phyloP scores from a whole-genome alignment of 2,329 filamentous ascomycete genomes.

The Sporothrix humicola region DNA sequence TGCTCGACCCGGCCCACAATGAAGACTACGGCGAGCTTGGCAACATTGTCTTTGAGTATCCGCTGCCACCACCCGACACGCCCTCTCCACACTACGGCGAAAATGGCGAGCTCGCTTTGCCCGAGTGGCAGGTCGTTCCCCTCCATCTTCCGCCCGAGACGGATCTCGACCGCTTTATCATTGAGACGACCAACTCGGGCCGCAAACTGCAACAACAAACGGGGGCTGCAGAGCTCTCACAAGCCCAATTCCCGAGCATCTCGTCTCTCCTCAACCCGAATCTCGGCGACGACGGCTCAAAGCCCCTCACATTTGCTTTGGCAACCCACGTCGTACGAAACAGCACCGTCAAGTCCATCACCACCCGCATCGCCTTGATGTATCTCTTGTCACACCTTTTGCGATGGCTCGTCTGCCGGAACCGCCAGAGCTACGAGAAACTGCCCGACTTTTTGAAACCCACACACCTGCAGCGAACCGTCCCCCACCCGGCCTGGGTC shows the following conservation, averaged over 20 bases:
- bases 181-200: slow-evolving; percentile 27
- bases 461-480: slow-evolving; percentile 39
- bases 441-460: slow-evolving; percentile 40
- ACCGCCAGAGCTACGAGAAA: slow-evolving; percentile 39
- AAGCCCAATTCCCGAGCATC: slow-evolving; percentile 40
- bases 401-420: slow-evolving; percentile 39
- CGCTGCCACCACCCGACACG: slow-evolving; percentile 15
- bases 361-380: slow-evolving; percentile 38
- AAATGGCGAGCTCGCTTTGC: neutral
- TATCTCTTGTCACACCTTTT: slow-evolving; percentile 35
- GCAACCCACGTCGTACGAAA: slow-evolving; percentile 30
- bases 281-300: slow-evolving; percentile 23
- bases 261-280: slow-evolving; percentile 39
- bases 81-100: neutral
- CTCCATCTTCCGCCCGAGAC: slow-evolving; percentile 29
- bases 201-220: slow-evolving; percentile 9
- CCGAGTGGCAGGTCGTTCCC: slow-evolving; percentile 27
- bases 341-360: slow-evolving; percentile 29
- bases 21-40: slow-evolving; percentile 28
- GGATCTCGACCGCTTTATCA: slow-evolving; percentile 28
- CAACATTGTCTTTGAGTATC: slow-evolving; percentile 28
- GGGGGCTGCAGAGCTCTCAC: slow-evolving; percentile 21
- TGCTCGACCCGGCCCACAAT: slow-evolving; percentile 28
- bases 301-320: slow-evolving; percentile 22
- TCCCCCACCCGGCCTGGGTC: slow-evolving; percentile 42